These are phyloP conservation scores for Venturia oleaginea DNA, from an alignment of 2,329 filamentous ascomycete genomes.

Conservation along the genomic window DNA sequence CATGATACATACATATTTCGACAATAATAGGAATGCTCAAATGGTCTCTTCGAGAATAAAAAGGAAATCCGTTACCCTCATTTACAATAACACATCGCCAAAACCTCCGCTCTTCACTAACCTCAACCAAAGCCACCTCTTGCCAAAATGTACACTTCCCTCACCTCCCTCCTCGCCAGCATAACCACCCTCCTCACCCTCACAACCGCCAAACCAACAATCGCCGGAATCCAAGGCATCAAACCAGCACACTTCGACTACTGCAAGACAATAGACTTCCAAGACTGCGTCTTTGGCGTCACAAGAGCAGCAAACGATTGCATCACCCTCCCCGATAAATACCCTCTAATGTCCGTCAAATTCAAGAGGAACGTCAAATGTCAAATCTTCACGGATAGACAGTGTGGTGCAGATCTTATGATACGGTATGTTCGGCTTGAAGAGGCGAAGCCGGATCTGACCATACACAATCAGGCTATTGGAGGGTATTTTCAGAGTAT, in stretches of 20 bases:
- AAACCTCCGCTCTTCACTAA: neutral
- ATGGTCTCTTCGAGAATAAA: neutral
- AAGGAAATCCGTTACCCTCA: neutral
- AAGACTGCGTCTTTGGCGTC: neutral
- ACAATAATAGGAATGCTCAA: neutral
- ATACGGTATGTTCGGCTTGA: neutral
- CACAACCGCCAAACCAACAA: neutral
- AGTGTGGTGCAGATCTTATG: neutral
- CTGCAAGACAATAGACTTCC: neutral
- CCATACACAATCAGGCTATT: neutral
- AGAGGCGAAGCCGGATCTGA: neutral
- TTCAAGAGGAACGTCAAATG: neutral
- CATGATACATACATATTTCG: neutral
- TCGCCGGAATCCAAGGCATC: neutral
- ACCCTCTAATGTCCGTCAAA: neutral
- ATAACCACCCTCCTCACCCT: neutral
- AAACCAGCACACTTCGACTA: neutral
- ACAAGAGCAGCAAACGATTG: neutral
- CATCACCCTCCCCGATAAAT: neutral
- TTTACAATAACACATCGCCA: neutral
- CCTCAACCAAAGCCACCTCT: neutral
- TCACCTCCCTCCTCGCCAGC: neutral
- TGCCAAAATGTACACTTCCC: neutral
- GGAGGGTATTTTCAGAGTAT: neutral
- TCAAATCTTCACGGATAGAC: neutral